Base-by-base conservation (phyloP, 2,329 filamentous ascomycete genomes). In the Ceratocystis colombiana region DNA sequence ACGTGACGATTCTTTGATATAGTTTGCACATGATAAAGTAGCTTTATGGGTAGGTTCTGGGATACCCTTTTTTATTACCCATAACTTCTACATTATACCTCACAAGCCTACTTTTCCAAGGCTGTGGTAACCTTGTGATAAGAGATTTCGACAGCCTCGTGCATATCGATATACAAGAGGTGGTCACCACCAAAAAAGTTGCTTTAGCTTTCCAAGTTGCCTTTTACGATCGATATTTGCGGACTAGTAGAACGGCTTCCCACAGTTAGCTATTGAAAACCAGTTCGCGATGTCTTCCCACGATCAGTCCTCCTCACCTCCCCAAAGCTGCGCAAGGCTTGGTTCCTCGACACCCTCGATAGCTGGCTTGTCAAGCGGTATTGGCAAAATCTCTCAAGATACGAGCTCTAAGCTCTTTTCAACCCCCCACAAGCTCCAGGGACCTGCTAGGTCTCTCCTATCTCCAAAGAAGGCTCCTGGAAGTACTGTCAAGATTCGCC, bases 381-480 rank as follows among this genome's bases (percentile, higher is more conserved):
- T 10, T 28, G 22, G 5, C n/a, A 62, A 62, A 30, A 5, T 48
- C 15, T 30, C 22, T 6, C 61, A 48, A n/a, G 59, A 67, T 41
- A 37, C 66, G 37, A 65, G 25, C 48, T 37, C 61, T 2, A 61
- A 63, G 25, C 33, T 65, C 55, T n/a, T 65, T 50, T 28, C 70
- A 41, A 63, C 64, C 17, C 53, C 53, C 8, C 20, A n/a, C 6
- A 57, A 44, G 28, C 30, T 62, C 1, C 53, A 71, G 66, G 33
- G 71, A 64, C 64, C n/a, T 25, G 20, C 70, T 68, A 70, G 68
- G 66, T 53, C 66, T 1, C 68, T 75, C 5, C 50, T 68, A 5
- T 76, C 75, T 3, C 73, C 75, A 1, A 72, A 68, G 48, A 77
- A 76, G 68, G 69, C 68, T 17, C 68, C 70, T 5, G 65, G 64